phyloP scores from a whole-genome alignment of 2,329 filamentous ascomycete species.

The Penicillium sp. region DNA sequence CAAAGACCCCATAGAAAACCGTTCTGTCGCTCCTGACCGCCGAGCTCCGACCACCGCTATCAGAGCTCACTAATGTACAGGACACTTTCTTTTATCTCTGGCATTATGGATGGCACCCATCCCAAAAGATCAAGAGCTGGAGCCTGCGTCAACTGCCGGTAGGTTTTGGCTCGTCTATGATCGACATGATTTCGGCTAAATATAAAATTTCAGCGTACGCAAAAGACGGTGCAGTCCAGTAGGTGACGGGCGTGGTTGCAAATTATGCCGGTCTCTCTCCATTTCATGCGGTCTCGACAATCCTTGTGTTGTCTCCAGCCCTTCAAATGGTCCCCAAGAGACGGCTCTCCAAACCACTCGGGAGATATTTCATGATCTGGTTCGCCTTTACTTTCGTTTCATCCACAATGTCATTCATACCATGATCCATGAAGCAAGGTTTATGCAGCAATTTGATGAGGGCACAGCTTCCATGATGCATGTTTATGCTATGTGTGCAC shows the following conservation, averaged over 20 bases:
- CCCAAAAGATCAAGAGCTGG: neutral
- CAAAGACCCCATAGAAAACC: too few species aligned
- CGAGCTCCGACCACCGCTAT: too few species aligned
- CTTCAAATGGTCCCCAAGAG: neutral
- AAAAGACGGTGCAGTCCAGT: slow-evolving; percentile 22
- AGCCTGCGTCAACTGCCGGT: slow-evolving; percentile 1
- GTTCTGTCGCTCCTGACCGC: too few species aligned
- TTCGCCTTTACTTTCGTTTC: slow-evolving; percentile 22
- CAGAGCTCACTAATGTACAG: too few species aligned
- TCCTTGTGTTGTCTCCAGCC: neutral
- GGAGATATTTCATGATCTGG: slow-evolving; percentile 12
- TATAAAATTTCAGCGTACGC: neutral
- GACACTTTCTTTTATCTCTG: neutral
- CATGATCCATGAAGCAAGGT: slow-evolving; percentile 23
- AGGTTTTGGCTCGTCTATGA: too few species aligned
- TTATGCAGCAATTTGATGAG: slow-evolving; percentile 19
- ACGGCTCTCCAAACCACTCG: neutral
- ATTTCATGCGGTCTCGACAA: too few species aligned
- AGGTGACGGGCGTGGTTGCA: too few species aligned
- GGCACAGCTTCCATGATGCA: slow-evolving; percentile 19
- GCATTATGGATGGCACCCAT: neutral
- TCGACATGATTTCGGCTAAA: neutral
- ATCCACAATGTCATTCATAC: slow-evolving; percentile 28
- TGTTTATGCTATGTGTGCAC: slow-evolving; percentile 24
- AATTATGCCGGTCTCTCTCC: too few species aligned